These are phyloP conservation scores for Russula dissimulans DNA, from an alignment of 768 basidiomycete genomes.

Conservation along the genomic window DNA sequence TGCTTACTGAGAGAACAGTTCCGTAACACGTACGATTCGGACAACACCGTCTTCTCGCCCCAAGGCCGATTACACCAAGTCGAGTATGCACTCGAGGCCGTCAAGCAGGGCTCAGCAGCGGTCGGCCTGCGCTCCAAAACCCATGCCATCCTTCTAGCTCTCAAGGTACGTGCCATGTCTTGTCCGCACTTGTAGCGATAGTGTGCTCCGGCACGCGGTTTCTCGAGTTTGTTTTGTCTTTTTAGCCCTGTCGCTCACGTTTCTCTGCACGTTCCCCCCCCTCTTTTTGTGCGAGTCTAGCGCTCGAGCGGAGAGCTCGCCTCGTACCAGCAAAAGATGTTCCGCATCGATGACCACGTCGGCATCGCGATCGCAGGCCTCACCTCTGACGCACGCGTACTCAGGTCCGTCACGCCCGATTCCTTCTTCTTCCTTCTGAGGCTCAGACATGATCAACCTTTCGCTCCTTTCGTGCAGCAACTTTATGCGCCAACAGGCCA, in stretches of 20 bases:
- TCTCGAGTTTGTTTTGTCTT: too few species aligned
- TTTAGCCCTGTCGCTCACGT: background rate
- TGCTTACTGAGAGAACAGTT: conserved; percentile 40
- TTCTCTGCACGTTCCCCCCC: background rate
- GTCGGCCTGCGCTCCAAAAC: conserved; percentile 94
- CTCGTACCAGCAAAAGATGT: conserved; percentile 99
- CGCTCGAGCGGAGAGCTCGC: conserved; percentile 96
- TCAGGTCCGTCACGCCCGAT: conserved; percentile 54
- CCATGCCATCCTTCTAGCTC: conserved; percentile 82
- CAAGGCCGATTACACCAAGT: conserved; percentile 96
- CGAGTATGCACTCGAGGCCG: conserved; percentile 97
- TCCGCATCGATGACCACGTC: conserved; percentile 97
- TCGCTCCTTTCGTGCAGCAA: conserved; percentile 47
- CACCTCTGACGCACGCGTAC: conserved; percentile 93
- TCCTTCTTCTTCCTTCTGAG: background rate
- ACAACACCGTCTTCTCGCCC: conserved; percentile 95
- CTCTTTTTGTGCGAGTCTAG: conserved; percentile 36
- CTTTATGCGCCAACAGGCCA: conserved; percentile 98
- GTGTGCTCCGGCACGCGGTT: too few species aligned
- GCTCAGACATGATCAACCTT: background rate
- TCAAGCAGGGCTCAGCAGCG: conserved; percentile 99
- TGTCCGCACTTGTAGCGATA: too few species aligned
- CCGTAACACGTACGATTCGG: conserved; percentile 95
- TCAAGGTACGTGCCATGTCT: conserved; percentile 56
- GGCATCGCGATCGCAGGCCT: conserved; percentile 99